Base-by-base conservation (phyloP, 2,329 filamentous ascomycete species). In the Trichoderma atrobrunneum region DNA sequence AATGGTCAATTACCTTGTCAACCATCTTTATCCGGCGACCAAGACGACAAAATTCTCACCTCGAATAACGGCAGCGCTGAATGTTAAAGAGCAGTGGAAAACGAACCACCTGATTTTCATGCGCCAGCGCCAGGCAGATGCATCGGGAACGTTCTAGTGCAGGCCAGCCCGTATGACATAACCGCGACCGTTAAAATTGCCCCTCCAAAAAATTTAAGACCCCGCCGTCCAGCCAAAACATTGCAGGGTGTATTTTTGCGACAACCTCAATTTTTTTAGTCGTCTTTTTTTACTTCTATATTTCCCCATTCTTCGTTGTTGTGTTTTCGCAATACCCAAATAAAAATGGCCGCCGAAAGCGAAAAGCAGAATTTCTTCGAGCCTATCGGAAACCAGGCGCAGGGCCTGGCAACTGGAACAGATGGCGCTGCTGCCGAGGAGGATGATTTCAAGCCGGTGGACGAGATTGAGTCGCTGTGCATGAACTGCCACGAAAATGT, bases 401-500 rank as follows among this genome's bases (percentile, higher is more conserved):
- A 87, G 75, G 84, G 86, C 74, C 80, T 90, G 63, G 84, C 82
- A 18, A 78, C 82, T 54, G 78, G 80, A 69, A 77, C 80, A 64
- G 81, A 83, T 73, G 82, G 78, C 69, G 76, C 80, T 64, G 75
- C 76, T 69, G 74, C 74, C 54, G 80, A 78, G 24, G 79, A 79
- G 21, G 86, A 89, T 48, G 87, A 90, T 28, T 82, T 81, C 72
- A 86, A 83, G 74, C 83, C 89, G 5, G 89, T 92, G 56, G 89
- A 92, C 75, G 88, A 91, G 82, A 90, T 91, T 74, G 92, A 95
- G 82, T 93, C 91, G 75, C 86, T 95, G 26, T 95, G 93, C 85
- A 95, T 95, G 93, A 94, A 93, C 84, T 95, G 93, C 83, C 88
- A 91, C 76, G 86, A 94, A 76, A 92, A 94, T 86, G 92, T 92